Evolutionary conservation across 176 grass and related monocot species (phyloP).

Genomic region (Metroxylon sagu): DNA sequence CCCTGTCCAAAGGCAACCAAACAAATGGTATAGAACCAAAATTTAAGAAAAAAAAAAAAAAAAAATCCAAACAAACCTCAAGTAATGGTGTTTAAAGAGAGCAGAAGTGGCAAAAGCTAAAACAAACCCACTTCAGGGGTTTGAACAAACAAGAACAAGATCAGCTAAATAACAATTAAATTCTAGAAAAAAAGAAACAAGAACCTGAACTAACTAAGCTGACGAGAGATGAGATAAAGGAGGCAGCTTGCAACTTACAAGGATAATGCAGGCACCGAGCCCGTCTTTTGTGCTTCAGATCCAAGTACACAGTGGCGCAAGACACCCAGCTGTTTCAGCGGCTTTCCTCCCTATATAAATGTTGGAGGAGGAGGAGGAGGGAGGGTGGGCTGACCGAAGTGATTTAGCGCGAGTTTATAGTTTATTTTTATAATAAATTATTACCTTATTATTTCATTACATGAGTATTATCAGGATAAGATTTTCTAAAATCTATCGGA

Average conservation of each 20-base stretch:
- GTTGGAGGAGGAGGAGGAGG: conserved; percentile 8
- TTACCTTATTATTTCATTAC: too few relatives aligned
- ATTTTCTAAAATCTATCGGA: too few relatives aligned
- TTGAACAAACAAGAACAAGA: too few relatives aligned
- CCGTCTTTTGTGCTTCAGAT: conserved; percentile 22
- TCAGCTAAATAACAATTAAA: too few relatives aligned
- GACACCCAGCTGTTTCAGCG: conserved; percentile 11
- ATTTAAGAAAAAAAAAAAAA: neutral
- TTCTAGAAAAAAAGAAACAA: too few relatives aligned
- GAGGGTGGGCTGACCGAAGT: neutral
- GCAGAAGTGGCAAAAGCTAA: too few relatives aligned
- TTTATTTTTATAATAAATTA: too few relatives aligned
- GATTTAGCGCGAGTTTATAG: too few relatives aligned
- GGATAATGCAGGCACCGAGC: conserved; percentile 2
- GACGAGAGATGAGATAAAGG: neutral
- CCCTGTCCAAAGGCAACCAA: conserved; percentile 20
- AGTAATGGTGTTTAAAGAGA: too few relatives aligned
- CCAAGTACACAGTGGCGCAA: conserved; percentile 11
- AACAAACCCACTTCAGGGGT: too few relatives aligned
- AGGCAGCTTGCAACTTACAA: conserved; percentile 17
- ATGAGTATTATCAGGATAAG: too few relatives aligned
- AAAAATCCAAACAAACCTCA: conserved; percentile 1
- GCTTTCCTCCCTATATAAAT: conserved; percentile 13
- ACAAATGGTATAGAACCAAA: neutral
- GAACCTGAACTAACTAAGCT: too few relatives aligned